Conservation (phyloP, 2,329 filamentous ascomycete genomes). For the Tolypocladium inflatum region DNA sequence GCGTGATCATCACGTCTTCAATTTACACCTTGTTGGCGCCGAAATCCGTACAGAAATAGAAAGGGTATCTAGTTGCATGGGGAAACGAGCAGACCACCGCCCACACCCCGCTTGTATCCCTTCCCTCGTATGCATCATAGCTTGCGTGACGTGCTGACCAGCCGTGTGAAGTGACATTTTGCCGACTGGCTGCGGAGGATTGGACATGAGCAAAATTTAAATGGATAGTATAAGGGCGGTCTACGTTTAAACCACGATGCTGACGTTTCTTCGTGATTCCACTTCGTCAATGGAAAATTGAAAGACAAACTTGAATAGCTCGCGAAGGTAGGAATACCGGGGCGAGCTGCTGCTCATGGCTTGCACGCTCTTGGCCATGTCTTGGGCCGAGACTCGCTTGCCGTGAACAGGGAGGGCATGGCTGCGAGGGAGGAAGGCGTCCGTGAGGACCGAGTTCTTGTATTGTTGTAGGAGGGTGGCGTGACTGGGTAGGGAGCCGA, state of each 20-base stretch:
- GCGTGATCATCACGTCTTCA: background rate
- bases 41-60: background rate
- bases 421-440: constrained; percentile 45
- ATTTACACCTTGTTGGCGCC: background rate
- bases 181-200: background rate
- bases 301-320: constrained; percentile 78
- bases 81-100: constrained; percentile 10
- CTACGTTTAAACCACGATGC: constrained; percentile 42
- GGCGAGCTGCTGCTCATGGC: constrained; percentile 59
- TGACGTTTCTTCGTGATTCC: constrained; percentile 54
- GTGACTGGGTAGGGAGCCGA: constrained; percentile 65
- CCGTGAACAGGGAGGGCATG: constrained; percentile 37
- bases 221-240: constrained; percentile 2
- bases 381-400: constrained; percentile 56
- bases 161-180: background rate
- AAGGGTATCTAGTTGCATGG: constrained; percentile 18
- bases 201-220: background rate
- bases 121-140: background rate
- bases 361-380: constrained; percentile 70
- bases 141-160: background rate
- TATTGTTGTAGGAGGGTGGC: constrained; percentile 66
- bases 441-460: constrained; percentile 67
- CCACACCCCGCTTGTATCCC: background rate
- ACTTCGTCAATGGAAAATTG: constrained; percentile 75
- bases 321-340: constrained; percentile 70